Evolutionary conservation across 371 early-diverging fungal genomes (phyloP), one percentile per base, ranked within the genome.

Genomic region (Mortierella sp.): DNA sequence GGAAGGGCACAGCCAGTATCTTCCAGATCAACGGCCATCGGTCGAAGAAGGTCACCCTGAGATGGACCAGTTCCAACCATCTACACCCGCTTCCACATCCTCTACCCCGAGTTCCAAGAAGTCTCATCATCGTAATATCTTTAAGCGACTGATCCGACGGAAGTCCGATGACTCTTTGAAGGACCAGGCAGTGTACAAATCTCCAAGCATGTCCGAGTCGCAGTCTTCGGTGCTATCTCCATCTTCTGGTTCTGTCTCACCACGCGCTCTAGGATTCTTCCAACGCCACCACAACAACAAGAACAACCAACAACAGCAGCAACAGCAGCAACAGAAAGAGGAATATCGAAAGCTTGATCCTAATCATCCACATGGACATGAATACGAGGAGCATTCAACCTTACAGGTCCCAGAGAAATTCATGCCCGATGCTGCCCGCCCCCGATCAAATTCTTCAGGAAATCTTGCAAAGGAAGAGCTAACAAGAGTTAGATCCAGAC

Each of bases 131-230:
- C 59, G 58, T 42, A 68, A 64, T 54, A 63, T 74, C 35, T 74
- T 74, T 53, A 67, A 68, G 35, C 74, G 75, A 1, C 35, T 66
- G 35, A 69, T 66, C 42, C 62, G 69, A 28, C 65, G 63, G 32
- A 69, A 69, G n/a, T 69, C 69, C 1, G 59, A 74, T 7, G 68
- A 73, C 3, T 22, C 51, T 12, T 7, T 57, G 15, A 54, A 58
- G 23, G 37, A 40, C 10, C 54, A 22, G 57, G 49, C 68, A 12
- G 2, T 74, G 6, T 74, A 74, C 28, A 40, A 68, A 59, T 58
- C 56, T 54, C 55, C 74, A 10, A 29, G 15, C 1, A 26, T 49
- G 17, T 66, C 74, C 0, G 43, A 54, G 28, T 74, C 74, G 13
- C 64, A 64, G 32, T 60, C 74, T 1, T 66, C 68, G 3, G 31